phyloP scores from a whole-genome alignment of 2,329 filamentous ascomycete genomes.

The Taxawa tesnikishii region DNA sequence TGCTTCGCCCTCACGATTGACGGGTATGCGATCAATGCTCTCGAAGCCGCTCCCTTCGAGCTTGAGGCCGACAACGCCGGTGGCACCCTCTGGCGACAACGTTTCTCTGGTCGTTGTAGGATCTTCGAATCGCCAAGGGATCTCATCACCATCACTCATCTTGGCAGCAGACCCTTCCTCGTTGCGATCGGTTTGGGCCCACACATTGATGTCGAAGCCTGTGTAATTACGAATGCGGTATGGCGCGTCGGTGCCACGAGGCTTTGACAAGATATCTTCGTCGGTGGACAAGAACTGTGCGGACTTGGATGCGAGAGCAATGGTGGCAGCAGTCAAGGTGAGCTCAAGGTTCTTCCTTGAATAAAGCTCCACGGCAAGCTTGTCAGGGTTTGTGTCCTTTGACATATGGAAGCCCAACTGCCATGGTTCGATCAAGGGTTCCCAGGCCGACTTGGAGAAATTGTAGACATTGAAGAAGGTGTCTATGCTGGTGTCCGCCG shows the following conservation, averaged over 20 bases:
- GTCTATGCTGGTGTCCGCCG: slow-evolving; percentile 79
- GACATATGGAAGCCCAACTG: slow-evolving; percentile 82
- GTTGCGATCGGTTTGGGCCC: slow-evolving; percentile 63
- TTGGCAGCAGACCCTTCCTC: slow-evolving; percentile 61
- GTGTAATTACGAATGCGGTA: slow-evolving; percentile 94
- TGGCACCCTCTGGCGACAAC: slow-evolving; percentile 68
- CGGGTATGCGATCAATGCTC: slow-evolving; percentile 70
- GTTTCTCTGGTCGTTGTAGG: slow-evolving; percentile 94
- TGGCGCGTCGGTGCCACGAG: slow-evolving; percentile 78
- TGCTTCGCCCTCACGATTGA: slow-evolving; percentile 89
- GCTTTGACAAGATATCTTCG: slow-evolving; percentile 87
- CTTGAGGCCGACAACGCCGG: slow-evolving; percentile 66
- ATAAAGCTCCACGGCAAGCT: slow-evolving; percentile 70
- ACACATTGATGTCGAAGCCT: slow-evolving; percentile 77
- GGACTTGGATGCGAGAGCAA: slow-evolving; percentile 85
- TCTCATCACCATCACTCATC: slow-evolving; percentile 78
- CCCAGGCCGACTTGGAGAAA: slow-evolving; percentile 97
- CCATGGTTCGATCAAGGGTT: slow-evolving; percentile 93
- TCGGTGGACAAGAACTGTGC: slow-evolving; percentile 79
- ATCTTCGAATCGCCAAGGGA: slow-evolving; percentile 93
- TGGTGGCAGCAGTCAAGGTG: slow-evolving; percentile 84
- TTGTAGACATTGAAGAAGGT: slow-evolving; percentile 97
- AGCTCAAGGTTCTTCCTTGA: slow-evolving; percentile 88
- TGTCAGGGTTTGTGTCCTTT: slow-evolving; percentile 61
- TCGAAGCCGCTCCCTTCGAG: slow-evolving; percentile 94